Evolutionary conservation across 768 basidiomycete genomes (phyloP).

Genomic region (Postia placenta): DNA sequence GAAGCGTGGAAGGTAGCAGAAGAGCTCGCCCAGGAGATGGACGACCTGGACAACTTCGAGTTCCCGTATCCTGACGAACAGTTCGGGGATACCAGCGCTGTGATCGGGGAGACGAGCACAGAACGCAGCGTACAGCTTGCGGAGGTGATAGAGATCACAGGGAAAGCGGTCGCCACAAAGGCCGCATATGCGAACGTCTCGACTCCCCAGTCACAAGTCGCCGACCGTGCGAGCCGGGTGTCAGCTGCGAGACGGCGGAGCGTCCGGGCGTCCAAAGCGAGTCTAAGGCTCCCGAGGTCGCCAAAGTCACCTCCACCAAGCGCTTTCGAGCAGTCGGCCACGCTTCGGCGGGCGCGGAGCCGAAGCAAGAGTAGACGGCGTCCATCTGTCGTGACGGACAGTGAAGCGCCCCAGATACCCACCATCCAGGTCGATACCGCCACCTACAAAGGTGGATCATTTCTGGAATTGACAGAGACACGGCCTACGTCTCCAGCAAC

Average conservation of each 20-base stretch:
- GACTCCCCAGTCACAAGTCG: conserved; percentile 20
- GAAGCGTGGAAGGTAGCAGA: conserved; percentile 82
- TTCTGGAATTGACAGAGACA: conserved; percentile 21
- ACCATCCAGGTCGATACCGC: conserved; percentile 11
- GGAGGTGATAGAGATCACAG: conserved; percentile 32
- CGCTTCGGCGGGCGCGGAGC: conserved; percentile 6
- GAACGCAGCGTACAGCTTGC: conserved; percentile 21
- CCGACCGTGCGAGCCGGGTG: conserved; percentile 38
- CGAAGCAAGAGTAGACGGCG: conserved; percentile 19
- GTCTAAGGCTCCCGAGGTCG: conserved; percentile 51
- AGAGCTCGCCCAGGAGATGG: conserved; percentile 64
- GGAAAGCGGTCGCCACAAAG: conserved; percentile 30
- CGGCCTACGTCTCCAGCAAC: conserved; percentile 16
- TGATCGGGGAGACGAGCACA: conserved; percentile 5
- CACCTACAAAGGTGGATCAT: conserved; percentile 16
- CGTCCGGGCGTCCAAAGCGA: conserved; percentile 56
- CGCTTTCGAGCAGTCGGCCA: background rate
- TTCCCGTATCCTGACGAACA: conserved; percentile 12
- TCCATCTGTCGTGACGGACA: conserved; percentile 7
- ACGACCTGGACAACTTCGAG: conserved; percentile 43
- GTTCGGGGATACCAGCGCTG: conserved; percentile 10
- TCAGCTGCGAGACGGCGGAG: conserved; percentile 63
- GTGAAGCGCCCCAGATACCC: conserved; percentile 14
- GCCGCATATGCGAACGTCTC: conserved; percentile 23
- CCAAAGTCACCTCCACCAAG: conserved; percentile 10